Evolutionary conservation across 345 rosid species (phyloP).

Genomic region (Nephelium lappaceum): DNA sequence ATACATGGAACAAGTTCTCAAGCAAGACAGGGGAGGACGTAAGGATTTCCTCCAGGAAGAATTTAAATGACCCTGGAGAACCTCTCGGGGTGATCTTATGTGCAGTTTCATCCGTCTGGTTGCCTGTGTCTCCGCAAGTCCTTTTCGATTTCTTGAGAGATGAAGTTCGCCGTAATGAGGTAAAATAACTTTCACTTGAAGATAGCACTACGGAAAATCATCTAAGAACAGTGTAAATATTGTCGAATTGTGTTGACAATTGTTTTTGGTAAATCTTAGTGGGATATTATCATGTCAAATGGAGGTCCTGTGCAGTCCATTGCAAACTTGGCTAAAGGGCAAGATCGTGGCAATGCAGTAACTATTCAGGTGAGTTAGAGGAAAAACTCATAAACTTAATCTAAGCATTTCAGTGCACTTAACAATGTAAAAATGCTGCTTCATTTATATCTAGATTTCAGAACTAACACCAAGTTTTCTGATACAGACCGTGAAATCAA

Average conservation of each 20-base stretch:
- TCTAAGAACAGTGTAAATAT: background rate
- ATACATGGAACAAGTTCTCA: conserved; percentile 81
- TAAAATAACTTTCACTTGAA: conserved; percentile 23
- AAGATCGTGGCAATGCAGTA: conserved; percentile 94
- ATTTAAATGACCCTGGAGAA: conserved; percentile 89
- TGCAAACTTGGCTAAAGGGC: conserved; percentile 85
- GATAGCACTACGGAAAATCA: background rate
- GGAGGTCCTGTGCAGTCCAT: conserved; percentile 71
- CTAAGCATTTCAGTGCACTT: background rate
- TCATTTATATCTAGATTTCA: background rate
- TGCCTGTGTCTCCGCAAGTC: conserved; percentile 71
- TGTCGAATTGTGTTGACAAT: conserved; percentile 7
- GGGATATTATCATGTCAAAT: conserved; percentile 74
- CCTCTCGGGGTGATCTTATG: conserved; percentile 89
- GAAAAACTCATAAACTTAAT: background rate
- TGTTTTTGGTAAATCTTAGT: conserved; percentile 44
- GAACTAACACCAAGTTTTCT: background rate
- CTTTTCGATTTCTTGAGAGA: conserved; percentile 91
- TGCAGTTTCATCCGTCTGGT: conserved; percentile 83
- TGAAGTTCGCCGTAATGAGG: conserved; percentile 83
- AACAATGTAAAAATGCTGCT: background rate
- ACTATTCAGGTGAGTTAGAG: conserved; percentile 57
- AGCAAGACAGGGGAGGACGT: conserved; percentile 93
- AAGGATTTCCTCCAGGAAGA: conserved; percentile 89
- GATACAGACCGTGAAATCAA: conserved; percentile 72